Base-by-base conservation (phyloP, 225 moss, liverwort and hornwort species). In the Ulota crispa region DNA sequence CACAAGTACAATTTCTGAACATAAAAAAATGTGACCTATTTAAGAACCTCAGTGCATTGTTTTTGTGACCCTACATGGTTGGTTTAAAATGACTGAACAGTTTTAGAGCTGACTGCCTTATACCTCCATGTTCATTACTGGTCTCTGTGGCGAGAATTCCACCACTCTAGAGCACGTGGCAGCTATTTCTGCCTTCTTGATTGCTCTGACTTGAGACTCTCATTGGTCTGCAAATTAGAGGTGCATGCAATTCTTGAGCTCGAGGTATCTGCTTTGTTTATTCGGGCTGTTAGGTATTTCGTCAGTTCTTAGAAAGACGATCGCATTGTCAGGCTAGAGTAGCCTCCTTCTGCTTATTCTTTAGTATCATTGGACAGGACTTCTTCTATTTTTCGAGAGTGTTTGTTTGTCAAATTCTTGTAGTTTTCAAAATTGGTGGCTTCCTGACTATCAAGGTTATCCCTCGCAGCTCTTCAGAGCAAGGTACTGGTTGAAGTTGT, bases 161-260 rank as follows among this genome's bases (percentile, higher is more conserved):
- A 24, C 24, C 7, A 62, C 61, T 26, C 56, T 30, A 45, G 8
- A n/a, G 7, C 37, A 6, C 54, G 60, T 43, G 71, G 11, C 12
- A 66, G 67, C 50, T 24, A 11, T 50, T 70, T 80, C 10, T 52
- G 59, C 30, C 28, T 47, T 9, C 5, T 50, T 68, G 37, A 73
- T 68, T 62, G 14, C 26, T 67, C 43, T 43, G 26, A 45, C 55
- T 42, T 20, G 36, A 52, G 32, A 30, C n/a, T 39, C 32, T 78
- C 54, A 16, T 15, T 15, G 26, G 31, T 61, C 30, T 70, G 70
- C 75, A 64, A 30, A 53, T 68, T 54, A 54, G 68, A 43, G 62
- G 18, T 76, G 24, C 34, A 86, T n/a, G 77, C 31, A 27, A 18
- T 42, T 23, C 55, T 77, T 52, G 76, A 72, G 42, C 76, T 86